phyloP scores from a whole-genome alignment of 495 filamentous ascomycete genomes.

The Pyrenula massariospora region DNA sequence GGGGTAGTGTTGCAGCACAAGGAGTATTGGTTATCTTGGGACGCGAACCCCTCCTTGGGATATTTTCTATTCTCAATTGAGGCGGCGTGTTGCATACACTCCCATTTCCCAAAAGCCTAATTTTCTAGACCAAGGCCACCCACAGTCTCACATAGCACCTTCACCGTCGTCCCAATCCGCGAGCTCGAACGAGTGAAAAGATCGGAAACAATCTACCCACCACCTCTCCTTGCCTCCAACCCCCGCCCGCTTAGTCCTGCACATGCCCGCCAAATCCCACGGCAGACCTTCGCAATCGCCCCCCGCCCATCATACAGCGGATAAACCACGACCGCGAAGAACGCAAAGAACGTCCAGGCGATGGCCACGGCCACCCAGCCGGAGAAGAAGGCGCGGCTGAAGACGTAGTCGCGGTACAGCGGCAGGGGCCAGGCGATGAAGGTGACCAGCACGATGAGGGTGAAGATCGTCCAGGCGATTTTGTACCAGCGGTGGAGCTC shows the following conservation, averaged over 20 bases:
- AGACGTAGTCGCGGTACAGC: slow-evolving; percentile 31
- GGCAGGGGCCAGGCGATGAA: slow-evolving; percentile 31
- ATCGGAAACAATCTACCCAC: too few species aligned
- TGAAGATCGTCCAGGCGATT: slow-evolving; percentile 27
- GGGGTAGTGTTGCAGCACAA: too few species aligned
- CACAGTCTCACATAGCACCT: too few species aligned
- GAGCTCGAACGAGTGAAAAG: too few species aligned
- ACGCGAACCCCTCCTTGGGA: too few species aligned
- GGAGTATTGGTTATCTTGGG: too few species aligned
- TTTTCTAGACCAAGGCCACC: too few species aligned
- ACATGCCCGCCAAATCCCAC: slow-evolving; percentile 15
- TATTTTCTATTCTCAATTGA: too few species aligned
- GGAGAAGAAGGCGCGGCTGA: slow-evolving; percentile 31
- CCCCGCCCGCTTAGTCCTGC: neutral
- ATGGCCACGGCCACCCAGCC: slow-evolving; percentile 33
- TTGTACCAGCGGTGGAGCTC: slow-evolving; percentile 22
- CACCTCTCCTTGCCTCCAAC: neutral
- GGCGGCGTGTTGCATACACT: too few species aligned
- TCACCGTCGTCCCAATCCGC: too few species aligned
- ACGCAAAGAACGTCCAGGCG: slow-evolving; percentile 33
- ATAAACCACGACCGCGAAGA: slow-evolving; percentile 29
- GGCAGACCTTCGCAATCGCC: slow-evolving; percentile 15
- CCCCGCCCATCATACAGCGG: slow-evolving; percentile 33
- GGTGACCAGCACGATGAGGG: slow-evolving; percentile 25
- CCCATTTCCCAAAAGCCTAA: too few species aligned